Evolutionary conservation across 1,284 basidiomycete species (phyloP), one percentile per base, ranked within the genome.

Genomic region (Phylloboletellus chloephorus): DNA sequence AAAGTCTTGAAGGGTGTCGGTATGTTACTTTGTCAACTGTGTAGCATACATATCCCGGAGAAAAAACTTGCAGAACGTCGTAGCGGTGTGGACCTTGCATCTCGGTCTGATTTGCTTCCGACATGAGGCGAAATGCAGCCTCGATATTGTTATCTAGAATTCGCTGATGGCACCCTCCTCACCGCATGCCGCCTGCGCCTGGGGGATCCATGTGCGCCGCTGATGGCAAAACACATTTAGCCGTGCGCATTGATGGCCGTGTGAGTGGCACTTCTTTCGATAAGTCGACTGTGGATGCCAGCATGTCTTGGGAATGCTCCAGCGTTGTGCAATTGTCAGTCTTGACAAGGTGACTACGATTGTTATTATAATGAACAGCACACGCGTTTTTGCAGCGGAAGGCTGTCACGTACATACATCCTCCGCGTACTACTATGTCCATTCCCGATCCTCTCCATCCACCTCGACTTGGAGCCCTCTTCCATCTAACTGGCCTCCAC

Each of bases 391-490:
- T 36, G 9, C 30, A 37, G 24, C 32, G 11, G 17, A 50, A 39
- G 15, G 40, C 17, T 29, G 11, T 31, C 32, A 37, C 26, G 28
- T 35, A 36, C 39, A 28, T 40, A 37, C 28, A 25, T 37, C 39
- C 32, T 32, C 31, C 10, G 12, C 15, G 5, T 20, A 38, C 8
- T 15, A 8, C 28, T 32, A 31, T 13, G 20, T 31, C 32, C 16
- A 30, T 30, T 30, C 31, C 41, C 28, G 32, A 8, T 35, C 43
- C 17, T 31, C 56, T 43, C 51, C 44, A 46, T n/a, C 53, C 43
- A 17, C 49, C 43, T 52, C 60, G 1, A 41, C 60, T 52, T 37
- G 75, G 65, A 67, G 80, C 82, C 81, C 82, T 85, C 82, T 85
- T 77, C 67, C 66, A 67, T 67, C 71, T 66, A 67, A 54, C 80